A percentile compares a stretch with the other conserved stretches of the same genome.
phyloP scores from a whole-genome alignment of 495 filamentous ascomycete genomes.

The Aspergillus conjunctus region DNA sequence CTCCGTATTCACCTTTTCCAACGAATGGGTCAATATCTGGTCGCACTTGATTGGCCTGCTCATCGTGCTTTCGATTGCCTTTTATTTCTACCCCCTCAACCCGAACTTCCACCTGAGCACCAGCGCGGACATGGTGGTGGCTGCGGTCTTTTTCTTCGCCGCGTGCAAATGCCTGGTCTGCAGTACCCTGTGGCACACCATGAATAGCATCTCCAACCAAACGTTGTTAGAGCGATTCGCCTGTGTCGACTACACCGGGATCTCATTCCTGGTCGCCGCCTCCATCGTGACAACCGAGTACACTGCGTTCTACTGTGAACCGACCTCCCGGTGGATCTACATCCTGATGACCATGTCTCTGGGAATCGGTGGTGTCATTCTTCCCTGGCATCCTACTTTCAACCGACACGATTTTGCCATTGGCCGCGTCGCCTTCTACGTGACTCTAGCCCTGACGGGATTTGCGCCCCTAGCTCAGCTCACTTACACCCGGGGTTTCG shows the following conservation, averaged over 20 bases:
- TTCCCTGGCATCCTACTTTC: constrained; percentile 96
- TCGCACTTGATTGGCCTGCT: constrained; percentile 86
- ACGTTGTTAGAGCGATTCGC: constrained; percentile 91
- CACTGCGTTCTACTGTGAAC: constrained; percentile 98
- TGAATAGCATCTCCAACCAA: constrained; percentile 92
- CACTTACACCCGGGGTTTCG: constrained; percentile 69
- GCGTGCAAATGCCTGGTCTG: constrained; percentile 95
- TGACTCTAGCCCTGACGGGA: constrained; percentile 84
- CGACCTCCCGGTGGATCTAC: constrained; percentile 82
- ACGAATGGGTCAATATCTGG: constrained; percentile 98
- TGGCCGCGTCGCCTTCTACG: constrained; percentile 89
- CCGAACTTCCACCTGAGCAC: constrained; percentile 85
- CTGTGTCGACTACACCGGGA: constrained; percentile 98
- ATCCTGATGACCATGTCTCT: constrained; percentile 79
- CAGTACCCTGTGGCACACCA: constrained; percentile 96
- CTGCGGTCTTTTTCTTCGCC: constrained; percentile 94
- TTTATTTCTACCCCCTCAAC: constrained; percentile 92
- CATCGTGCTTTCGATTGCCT: constrained; percentile 84
- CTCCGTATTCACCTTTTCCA: constrained; percentile 80
- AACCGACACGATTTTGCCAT: constrained; percentile 91
- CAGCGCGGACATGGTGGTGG: constrained; percentile 82
- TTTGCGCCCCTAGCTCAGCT: constrained; percentile 88
- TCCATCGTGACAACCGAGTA: constrained; percentile 99
- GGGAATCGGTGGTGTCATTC: constrained; percentile 83
- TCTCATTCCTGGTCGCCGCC: constrained; percentile 92